These are phyloP conservation scores for Mortierella sp. DNA, from an alignment of 371 early-diverging fungal genomes.

Conservation along the genomic window DNA sequence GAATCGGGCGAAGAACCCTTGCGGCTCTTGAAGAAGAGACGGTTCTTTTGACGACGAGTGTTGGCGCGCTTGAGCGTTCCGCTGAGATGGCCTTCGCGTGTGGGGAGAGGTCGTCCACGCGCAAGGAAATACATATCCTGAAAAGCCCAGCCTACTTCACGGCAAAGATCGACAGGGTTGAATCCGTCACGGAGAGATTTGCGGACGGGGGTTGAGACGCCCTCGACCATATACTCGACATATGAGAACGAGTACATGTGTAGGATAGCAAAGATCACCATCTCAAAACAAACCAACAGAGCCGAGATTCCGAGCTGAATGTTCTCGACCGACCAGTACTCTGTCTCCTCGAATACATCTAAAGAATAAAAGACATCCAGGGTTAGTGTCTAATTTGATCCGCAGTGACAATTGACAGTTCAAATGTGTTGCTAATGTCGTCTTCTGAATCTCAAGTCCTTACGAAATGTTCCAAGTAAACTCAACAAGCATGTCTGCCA, in stretches of 20 bases:
- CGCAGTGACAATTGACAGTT: background rate
- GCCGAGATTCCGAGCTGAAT: slow-evolving; percentile 70
- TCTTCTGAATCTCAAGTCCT: background rate
- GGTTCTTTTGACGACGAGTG: slow-evolving; percentile 34
- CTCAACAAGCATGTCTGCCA: slow-evolving; percentile 49
- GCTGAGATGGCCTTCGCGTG: slow-evolving; percentile 43
- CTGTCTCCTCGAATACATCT: slow-evolving; percentile 54
- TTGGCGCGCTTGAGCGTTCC: slow-evolving; percentile 47
- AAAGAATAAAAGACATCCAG: background rate
- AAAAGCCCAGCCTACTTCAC: slow-evolving; percentile 48
- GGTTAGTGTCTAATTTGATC: background rate
- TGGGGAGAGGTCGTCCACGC: slow-evolving; percentile 26
- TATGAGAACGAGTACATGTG: slow-evolving; percentile 73
- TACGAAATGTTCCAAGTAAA: slow-evolving; percentile 36
- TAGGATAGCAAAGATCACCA: slow-evolving; percentile 74
- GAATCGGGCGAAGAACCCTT: slow-evolving; percentile 8
- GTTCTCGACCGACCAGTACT: slow-evolving; percentile 60
- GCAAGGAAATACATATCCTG: slow-evolving; percentile 33
- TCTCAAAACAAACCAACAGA: slow-evolving; percentile 74
- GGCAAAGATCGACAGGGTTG: slow-evolving; percentile 48
- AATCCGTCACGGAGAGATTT: slow-evolving; percentile 52
- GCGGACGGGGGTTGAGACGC: slow-evolving; percentile 18
- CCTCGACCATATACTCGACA: slow-evolving; percentile 42
- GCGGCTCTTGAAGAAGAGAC: slow-evolving; percentile 3
- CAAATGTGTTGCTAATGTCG: too few relatives aligned